Percentiles rank a stretch among this genome's conserved stretches.
phyloP scores from a whole-genome alignment of 169 alveolate species.

The Neospora caninum region DNA sequence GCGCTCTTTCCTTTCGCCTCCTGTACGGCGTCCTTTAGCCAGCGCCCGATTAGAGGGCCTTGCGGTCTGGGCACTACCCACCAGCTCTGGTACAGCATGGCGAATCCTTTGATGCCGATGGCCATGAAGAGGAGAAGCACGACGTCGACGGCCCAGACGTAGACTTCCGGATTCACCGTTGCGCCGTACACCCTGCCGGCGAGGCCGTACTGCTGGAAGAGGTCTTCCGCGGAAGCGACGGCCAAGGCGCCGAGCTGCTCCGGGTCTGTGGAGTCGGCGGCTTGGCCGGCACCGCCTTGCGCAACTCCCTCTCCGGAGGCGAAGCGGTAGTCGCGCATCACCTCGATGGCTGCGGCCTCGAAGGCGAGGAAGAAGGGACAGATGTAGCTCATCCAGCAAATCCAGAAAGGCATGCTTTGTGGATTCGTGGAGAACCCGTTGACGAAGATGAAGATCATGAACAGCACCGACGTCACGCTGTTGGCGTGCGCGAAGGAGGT shows the following conservation, averaged over 20 bases:
- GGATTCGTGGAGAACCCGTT: conserved; percentile 61
- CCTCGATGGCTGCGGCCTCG: conserved; percentile 28
- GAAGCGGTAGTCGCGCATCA: neutral
- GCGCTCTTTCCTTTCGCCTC: too few relatives aligned
- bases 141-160: neutral
- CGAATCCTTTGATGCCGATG: neutral
- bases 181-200: conserved; percentile 1
- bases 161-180: neutral
- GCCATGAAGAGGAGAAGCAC: neutral
- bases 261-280: neutral
- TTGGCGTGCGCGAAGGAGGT: conserved; percentile 63
- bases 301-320: neutral
- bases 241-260: neutral
- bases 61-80: neutral
- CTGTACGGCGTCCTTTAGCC: neutral
- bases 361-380: conserved; percentile 61
- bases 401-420: neutral
- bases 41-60: neutral
- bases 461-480: conserved; percentile 32
- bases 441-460: conserved; percentile 43
- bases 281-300: neutral
- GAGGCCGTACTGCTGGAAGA: neutral
- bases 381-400: conserved; percentile 45
- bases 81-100: neutral
- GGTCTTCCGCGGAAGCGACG: neutral